Conservation (phyloP, 495 filamentous ascomycete genomes). For the Daldinia bambusicola region DNA sequence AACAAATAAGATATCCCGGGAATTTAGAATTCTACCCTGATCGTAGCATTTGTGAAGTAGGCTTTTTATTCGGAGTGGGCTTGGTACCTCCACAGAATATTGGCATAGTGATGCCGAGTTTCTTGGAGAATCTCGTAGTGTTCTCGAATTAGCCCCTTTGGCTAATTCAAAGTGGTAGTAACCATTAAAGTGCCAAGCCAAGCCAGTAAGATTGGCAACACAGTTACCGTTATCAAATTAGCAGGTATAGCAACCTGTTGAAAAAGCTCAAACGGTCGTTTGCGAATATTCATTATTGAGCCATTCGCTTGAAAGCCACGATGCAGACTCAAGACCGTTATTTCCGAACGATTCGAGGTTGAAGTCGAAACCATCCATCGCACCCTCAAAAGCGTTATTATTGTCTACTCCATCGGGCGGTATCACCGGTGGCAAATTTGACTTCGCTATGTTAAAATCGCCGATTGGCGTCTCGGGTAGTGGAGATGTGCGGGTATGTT, state of each 20-base stretch:
- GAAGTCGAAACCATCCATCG: constrained; percentile 50
- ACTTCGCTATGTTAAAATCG: constrained; percentile 40
- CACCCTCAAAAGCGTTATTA: constrained; percentile 53
- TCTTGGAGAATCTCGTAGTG: background rate
- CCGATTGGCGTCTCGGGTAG: constrained; percentile 38
- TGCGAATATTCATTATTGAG: constrained; percentile 45
- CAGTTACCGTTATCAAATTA: background rate
- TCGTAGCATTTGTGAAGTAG: background rate
- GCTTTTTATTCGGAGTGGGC: background rate
- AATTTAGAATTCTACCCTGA: background rate
- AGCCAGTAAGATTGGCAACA: background rate
- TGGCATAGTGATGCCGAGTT: background rate
- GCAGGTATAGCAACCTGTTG: background rate
- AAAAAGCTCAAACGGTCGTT: constrained; percentile 39
- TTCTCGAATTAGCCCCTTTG: constrained; percentile 16
- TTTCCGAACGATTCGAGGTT: constrained; percentile 49
- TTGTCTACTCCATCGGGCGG: constrained; percentile 45
- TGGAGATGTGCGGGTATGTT: constrained; percentile 38
- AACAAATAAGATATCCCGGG: background rate
- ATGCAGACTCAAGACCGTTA: constrained; percentile 43
- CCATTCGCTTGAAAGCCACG: constrained; percentile 51
- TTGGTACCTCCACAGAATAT: background rate
- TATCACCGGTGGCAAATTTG: constrained; percentile 41
- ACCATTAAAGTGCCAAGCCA: constrained; percentile 28
- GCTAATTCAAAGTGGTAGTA: constrained; percentile 26